Conservation (phyloP, 768 basidiomycete genomes). For the Tephrocybe sp. region DNA sequence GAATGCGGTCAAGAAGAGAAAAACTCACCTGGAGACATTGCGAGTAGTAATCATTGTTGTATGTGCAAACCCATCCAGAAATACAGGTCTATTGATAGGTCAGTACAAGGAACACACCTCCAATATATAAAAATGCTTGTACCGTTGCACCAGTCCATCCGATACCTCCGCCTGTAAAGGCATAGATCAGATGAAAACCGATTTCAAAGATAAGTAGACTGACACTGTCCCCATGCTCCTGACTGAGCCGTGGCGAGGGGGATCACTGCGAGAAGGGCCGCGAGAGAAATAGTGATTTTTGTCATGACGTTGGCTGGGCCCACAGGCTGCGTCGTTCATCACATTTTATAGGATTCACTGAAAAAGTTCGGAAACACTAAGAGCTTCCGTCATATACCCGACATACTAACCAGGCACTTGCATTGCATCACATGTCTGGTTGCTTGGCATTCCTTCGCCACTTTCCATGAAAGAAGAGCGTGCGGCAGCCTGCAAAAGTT, state of each 20-base stretch:
- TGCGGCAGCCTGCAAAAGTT: too few species aligned
- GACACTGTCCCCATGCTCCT: neutral
- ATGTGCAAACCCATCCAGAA: constrained; percentile 30
- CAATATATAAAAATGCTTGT: neutral
- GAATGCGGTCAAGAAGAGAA: neutral
- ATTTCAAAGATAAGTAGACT: neutral
- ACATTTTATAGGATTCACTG: neutral
- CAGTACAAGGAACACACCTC: neutral
- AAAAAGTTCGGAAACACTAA: neutral
- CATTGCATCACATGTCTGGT: constrained; percentile 17
- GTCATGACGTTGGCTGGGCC: neutral
- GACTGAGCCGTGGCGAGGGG: neutral
- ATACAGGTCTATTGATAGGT: neutral
- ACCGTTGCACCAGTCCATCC: neutral
- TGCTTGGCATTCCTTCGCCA: neutral
- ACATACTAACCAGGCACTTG: constrained; percentile 21
- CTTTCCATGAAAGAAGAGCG: neutral
- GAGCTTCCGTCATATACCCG: constrained; percentile 27
- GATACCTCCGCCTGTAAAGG: neutral
- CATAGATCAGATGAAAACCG: neutral
- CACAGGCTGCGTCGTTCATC: neutral
- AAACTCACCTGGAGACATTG: neutral
- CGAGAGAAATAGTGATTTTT: neutral
- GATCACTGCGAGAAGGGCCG: neutral
- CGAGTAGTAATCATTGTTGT: constrained; percentile 23